Base-by-base conservation (phyloP, 2,329 filamentous ascomycete species). In the Scopulariopsis brevicaulis region DNA sequence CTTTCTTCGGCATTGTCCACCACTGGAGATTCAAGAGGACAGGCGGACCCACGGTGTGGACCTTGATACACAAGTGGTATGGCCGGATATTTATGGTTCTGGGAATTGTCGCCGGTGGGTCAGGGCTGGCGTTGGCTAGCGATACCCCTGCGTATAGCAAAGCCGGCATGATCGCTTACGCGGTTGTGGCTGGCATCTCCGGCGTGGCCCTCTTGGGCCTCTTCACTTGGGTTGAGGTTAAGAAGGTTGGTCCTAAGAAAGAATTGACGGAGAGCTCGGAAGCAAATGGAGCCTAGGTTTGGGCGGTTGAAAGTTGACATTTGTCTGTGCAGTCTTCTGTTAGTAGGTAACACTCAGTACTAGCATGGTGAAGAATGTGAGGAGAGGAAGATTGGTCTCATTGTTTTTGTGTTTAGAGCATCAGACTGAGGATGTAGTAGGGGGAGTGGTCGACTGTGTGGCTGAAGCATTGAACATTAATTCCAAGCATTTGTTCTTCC, bases 21-120 rank as follows among this genome's bases (percentile, higher is more conserved):
- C 83, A 87, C 67, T 63, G 65, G 32, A 68, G 80, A 64, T 86
- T 74, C 67, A 63, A 74, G 59, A 74, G 73, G 65, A 67, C 76
- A 56, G 69, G 74, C 56, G 53, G 63, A 22, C 79, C 82, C 37
- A 78, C 77, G 4, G 14, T 72, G 46, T 65, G 84, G 60, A 83
- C 80, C 61, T 69, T 84, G 61, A 65, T 73, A 1, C 84, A 87
- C 65, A 78, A 85, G 62, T 86, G 82, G 81, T 83, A 77, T 64
- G 84, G 84, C 11, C 77, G 84, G 18, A 63, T 71, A 1, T 67
- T 86, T 51, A 80, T 87, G 61, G 58, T 80, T 18, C 66, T 86
- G 2, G 84, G 81, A 25, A 73, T 86, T 53, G 66, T 86, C 63
- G 86, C 87, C 63, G 84, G 84, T 58, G 84, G 83, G 0, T 68